Conservation (phyloP, 495 filamentous ascomycete species). For the Amphirosellinia nigrospora region DNA sequence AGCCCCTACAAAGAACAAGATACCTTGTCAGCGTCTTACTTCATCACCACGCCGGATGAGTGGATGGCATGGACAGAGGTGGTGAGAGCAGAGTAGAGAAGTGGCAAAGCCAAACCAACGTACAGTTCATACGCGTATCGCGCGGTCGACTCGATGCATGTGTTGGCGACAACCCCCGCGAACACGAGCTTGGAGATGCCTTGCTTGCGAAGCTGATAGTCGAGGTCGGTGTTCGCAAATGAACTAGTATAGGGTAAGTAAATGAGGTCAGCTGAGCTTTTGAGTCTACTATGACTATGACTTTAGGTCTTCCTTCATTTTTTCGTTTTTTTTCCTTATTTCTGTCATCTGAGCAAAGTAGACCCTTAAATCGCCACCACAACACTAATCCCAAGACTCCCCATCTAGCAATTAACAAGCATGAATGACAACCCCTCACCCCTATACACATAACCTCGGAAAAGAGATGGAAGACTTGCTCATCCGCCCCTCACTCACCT, state of each 20-base stretch:
- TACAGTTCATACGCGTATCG: not conserved
- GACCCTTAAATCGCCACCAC: not conserved
- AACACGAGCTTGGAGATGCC: not conserved
- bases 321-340: not conserved
- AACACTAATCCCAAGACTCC: too few species aligned
- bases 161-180: constrained; percentile 1
- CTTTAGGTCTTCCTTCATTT: not conserved
- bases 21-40: not conserved
- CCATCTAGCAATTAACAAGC: too few species aligned
- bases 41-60: not conserved
- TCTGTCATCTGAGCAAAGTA: not conserved
- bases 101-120: not conserved
- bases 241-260: not conserved
- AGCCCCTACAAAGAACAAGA: not conserved
- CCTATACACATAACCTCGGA: not conserved
- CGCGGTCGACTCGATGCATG: not conserved
- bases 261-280: not conserved
- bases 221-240: not conserved
- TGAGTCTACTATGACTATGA: not conserved
- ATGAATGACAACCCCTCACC: not conserved
- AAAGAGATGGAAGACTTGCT: not conserved
- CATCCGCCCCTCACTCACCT: not conserved
- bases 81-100: not conserved
- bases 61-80: not conserved
- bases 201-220: constrained; percentile 1